Evolutionary conservation across 306 rosid genomes (phyloP).

Genomic region (Casuarina equisetifolia): DNA sequence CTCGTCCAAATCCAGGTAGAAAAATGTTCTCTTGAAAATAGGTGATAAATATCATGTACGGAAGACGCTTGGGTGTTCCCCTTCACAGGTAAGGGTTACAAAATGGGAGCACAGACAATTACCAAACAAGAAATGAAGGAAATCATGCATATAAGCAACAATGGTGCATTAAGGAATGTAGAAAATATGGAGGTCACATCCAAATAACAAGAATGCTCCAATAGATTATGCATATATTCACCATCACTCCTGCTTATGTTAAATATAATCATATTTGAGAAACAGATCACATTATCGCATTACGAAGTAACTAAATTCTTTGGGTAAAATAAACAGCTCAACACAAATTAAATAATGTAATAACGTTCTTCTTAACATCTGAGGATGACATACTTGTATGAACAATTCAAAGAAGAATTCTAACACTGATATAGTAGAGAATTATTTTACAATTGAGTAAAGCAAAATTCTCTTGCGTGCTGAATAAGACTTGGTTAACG

Average conservation of each 20-base stretch:
- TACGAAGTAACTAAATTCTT: background rate
- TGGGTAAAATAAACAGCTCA: constrained; percentile 6
- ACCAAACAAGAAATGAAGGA: background rate
- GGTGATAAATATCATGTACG: background rate
- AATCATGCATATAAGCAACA: background rate
- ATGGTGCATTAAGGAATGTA: background rate
- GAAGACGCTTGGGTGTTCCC: background rate
- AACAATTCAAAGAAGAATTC: constrained; percentile 34
- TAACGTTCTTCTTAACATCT: constrained; percentile 22
- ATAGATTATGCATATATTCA: background rate
- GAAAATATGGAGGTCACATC: background rate
- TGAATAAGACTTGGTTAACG: constrained; percentile 34
- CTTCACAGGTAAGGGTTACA: background rate
- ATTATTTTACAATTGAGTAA: constrained; percentile 55
- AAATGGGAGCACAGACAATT: background rate
- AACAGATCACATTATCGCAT: background rate
- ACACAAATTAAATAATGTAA: constrained; percentile 20
- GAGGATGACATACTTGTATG: constrained; percentile 24
- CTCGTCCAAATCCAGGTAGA: background rate
- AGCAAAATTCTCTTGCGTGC: constrained; percentile 40
- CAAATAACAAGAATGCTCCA: background rate
- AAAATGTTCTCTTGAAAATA: background rate
- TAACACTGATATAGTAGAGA: constrained; percentile 39
- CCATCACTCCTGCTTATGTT: background rate
- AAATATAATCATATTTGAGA: background rate